Evolutionary conservation across 345 rosid genomes (phyloP).

Genomic region (Punica granatum): DNA sequence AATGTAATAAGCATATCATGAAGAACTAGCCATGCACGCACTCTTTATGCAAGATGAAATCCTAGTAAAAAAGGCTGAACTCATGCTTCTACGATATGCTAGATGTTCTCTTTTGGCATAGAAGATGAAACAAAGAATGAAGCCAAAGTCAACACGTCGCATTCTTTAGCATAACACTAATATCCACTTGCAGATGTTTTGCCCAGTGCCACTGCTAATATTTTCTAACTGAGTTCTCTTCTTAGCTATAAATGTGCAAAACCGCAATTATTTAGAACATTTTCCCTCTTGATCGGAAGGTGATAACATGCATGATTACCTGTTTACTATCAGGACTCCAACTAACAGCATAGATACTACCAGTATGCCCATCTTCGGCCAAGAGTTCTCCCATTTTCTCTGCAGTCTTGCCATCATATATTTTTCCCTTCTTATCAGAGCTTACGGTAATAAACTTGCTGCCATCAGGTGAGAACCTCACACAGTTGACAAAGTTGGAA

Average conservation of each 20-base stretch:
- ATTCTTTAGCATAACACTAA: not conserved
- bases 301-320: constrained; percentile 28
- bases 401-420: constrained; percentile 80
- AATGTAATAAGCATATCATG: constrained; percentile 1
- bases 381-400: constrained; percentile 71
- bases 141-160: not conserved
- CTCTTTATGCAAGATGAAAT: too few relatives aligned
- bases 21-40: not conserved
- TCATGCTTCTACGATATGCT: not conserved
- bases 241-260: not conserved
- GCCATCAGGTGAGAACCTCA: constrained; percentile 94
- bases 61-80: not conserved
- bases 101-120: not conserved
- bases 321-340: constrained; percentile 94
- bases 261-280: not conserved
- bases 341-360: constrained; percentile 83
- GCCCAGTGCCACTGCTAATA: not conserved
- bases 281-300: not conserved
- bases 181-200: not conserved
- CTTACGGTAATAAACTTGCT: constrained; percentile 82
- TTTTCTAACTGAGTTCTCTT: not conserved
- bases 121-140: not conserved
- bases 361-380: constrained; percentile 78
- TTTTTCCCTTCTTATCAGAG: constrained; percentile 87
- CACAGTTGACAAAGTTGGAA: constrained; percentile 89